Evolutionary conservation across 177 flowering plant genomes (phyloP).

Genomic region (Vitis hybrid): DNA sequence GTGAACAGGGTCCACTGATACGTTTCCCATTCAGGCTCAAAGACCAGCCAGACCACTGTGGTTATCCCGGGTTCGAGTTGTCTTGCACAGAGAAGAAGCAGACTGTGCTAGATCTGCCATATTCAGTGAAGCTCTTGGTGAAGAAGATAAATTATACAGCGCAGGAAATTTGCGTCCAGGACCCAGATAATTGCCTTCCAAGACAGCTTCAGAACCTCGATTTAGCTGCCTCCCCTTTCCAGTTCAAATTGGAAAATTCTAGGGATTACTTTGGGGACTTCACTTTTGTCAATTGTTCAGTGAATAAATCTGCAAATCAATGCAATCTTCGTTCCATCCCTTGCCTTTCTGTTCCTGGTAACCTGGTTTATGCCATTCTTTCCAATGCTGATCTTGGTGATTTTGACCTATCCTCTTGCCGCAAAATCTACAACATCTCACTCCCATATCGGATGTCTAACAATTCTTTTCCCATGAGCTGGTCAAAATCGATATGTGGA

Average conservation of each 20-base stretch:
- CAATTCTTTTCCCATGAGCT: too few species aligned
- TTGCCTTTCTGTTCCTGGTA: too few species aligned
- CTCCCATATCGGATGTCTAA: too few species aligned
- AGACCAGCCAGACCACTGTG: constrained; percentile 7
- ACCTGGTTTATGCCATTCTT: too few species aligned
- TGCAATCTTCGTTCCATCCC: not conserved
- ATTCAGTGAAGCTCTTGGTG: constrained; percentile 24
- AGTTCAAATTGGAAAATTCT: not conserved
- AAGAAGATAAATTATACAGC: constrained; percentile 24
- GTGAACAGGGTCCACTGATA: not conserved
- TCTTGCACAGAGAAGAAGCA: constrained; percentile 21
- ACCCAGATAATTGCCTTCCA: constrained; percentile 36
- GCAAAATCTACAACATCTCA: too few species aligned
- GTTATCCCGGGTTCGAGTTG: constrained; percentile 31
- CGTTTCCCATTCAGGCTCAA: constrained; percentile 16
- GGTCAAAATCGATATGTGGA: too few species aligned
- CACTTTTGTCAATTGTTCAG: constrained; percentile 15
- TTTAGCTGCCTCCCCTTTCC: constrained; percentile 7
- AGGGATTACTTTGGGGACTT: not conserved
- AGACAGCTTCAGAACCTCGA: not conserved
- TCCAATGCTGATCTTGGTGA: too few species aligned
- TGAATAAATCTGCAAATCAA: constrained; percentile 11
- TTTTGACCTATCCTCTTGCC: too few species aligned
- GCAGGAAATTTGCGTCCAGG: constrained; percentile 20
- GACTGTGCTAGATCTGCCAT: constrained; percentile 26